Evolutionary conservation across 2,329 filamentous ascomycete species (phyloP).

Genomic region (Monilinia polystroma): DNA sequence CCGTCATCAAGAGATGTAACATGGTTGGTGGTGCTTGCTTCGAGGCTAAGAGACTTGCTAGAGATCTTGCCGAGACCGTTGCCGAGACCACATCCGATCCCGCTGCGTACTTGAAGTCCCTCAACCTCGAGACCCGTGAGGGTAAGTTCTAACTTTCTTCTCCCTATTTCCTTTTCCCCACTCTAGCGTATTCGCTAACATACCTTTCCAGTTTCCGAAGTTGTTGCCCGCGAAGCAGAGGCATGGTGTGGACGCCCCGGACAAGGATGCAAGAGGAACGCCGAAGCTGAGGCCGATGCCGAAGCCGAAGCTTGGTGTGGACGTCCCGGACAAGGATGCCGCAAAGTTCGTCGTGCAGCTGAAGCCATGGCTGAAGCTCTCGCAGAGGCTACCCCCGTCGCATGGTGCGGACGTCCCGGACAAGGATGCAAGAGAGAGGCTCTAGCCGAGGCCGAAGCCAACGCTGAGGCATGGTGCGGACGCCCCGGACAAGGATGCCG

Average conservation of each 20-base stretch:
- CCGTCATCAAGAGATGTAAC: constrained; percentile 22
- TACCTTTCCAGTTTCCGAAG: constrained; percentile 14
- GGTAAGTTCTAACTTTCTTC: constrained; percentile 2
- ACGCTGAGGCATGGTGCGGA: constrained; percentile 28
- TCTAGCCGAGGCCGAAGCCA: constrained; percentile 24
- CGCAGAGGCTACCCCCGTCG: constrained; percentile 31
- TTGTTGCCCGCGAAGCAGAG: constrained; percentile 23
- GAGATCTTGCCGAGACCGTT: constrained; percentile 22
- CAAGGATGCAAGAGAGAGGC: constrained; percentile 31
- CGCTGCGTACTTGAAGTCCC: constrained; percentile 5
- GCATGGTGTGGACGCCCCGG: constrained; percentile 21
- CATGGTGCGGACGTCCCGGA: constrained; percentile 28
- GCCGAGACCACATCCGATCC: constrained; percentile 13
- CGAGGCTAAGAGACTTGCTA: constrained; percentile 25
- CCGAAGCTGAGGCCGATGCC: neutral
- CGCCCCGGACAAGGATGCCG: constrained; percentile 28
- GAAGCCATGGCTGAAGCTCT: constrained; percentile 27
- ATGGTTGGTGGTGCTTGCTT: constrained; percentile 25
- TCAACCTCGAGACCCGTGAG: constrained; percentile 21
- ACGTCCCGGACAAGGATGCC: constrained; percentile 20
- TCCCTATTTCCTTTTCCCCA: neutral
- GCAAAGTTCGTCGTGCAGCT: too few species aligned
- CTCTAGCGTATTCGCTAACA: constrained; percentile 2
- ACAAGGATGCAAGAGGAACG: constrained; percentile 9
- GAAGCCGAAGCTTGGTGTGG: constrained; percentile 13